These are phyloP conservation scores for Rhizopogon sp. DNA, from an alignment of 768 basidiomycete genomes.

Conservation along the genomic window DNA sequence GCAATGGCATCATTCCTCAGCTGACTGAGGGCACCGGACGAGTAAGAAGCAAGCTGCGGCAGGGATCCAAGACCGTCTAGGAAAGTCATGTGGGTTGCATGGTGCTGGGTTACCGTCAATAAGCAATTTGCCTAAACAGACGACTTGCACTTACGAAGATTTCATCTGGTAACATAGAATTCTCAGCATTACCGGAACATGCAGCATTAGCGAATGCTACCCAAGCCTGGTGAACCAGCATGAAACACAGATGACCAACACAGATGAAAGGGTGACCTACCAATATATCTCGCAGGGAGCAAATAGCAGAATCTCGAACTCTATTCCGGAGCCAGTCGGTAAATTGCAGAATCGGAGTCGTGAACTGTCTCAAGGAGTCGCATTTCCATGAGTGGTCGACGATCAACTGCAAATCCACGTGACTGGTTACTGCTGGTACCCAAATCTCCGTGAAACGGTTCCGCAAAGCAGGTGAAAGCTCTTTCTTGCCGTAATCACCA, in stretches of 20 bases:
- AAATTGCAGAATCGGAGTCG: slow-evolving; percentile 66
- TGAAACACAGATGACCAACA: not conserved
- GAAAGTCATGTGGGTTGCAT: slow-evolving; percentile 90
- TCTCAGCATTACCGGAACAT: slow-evolving; percentile 25
- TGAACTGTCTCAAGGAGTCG: slow-evolving; percentile 49
- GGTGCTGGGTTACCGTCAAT: slow-evolving; percentile 51
- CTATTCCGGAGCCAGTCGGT: slow-evolving; percentile 69
- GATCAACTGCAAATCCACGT: slow-evolving; percentile 74
- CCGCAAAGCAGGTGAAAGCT: slow-evolving; percentile 91
- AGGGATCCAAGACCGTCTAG: slow-evolving; percentile 84
- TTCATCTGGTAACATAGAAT: slow-evolving; percentile 33
- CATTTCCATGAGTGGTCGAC: slow-evolving; percentile 64
- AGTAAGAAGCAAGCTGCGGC: slow-evolving; percentile 65
- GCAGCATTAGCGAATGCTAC: slow-evolving; percentile 77
- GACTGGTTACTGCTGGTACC: slow-evolving; percentile 82
- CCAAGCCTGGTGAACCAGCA: slow-evolving; percentile 64
- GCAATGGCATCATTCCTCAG: slow-evolving; percentile 54
- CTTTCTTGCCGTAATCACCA: slow-evolving; percentile 98
- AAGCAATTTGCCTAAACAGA: not conserved
- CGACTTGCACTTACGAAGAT: slow-evolving; percentile 59
- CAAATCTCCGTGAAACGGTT: slow-evolving; percentile 99
- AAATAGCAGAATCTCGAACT: slow-evolving; percentile 57
- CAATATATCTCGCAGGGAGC: slow-evolving; percentile 84
- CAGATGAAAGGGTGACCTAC: slow-evolving; percentile 38
- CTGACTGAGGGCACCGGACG: slow-evolving; percentile 49